Percentiles rank a stretch among this genome's conserved stretches.
These are phyloP conservation scores for Flaveria bidentis DNA, from an alignment of 129 eudicot species.

Conservation along the genomic window DNA sequence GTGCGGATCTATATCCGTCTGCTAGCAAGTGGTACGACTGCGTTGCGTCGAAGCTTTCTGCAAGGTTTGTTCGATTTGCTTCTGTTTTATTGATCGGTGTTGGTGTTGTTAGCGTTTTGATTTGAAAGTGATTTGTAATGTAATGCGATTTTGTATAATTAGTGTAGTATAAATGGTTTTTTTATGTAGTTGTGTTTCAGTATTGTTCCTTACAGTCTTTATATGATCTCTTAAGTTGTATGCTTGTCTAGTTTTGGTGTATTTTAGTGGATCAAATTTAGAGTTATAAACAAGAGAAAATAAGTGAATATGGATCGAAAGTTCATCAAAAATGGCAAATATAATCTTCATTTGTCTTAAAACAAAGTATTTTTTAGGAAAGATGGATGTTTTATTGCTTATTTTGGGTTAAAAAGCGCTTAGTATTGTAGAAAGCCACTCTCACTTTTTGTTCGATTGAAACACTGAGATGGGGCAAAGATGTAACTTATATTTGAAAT, in stretches of 20 bases:
- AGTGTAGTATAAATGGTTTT: neutral
- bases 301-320: no score
- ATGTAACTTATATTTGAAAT: neutral
- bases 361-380: no score
- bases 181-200: neutral
- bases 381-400: no score
- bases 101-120: neutral
- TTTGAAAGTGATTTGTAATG: neutral
- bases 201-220: neutral
- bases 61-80: constrained; percentile 43
- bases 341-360: no score
- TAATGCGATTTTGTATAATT: constrained; percentile 7
- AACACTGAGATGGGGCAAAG: neutral
- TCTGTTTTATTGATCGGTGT: neutral
- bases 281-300: no score
- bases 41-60: constrained; percentile 51
- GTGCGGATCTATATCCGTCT: constrained; percentile 62
- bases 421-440: no score
- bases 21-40: constrained; percentile 79
- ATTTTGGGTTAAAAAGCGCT: no score
- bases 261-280: no score
- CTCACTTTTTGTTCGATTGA: neutral
- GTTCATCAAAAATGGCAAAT: no score
- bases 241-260: no score
- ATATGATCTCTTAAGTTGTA: neutral